Evolutionary conservation across 2,329 filamentous ascomycete genomes (phyloP).

Genomic region (Phyllosticta paracitricarpa): DNA sequence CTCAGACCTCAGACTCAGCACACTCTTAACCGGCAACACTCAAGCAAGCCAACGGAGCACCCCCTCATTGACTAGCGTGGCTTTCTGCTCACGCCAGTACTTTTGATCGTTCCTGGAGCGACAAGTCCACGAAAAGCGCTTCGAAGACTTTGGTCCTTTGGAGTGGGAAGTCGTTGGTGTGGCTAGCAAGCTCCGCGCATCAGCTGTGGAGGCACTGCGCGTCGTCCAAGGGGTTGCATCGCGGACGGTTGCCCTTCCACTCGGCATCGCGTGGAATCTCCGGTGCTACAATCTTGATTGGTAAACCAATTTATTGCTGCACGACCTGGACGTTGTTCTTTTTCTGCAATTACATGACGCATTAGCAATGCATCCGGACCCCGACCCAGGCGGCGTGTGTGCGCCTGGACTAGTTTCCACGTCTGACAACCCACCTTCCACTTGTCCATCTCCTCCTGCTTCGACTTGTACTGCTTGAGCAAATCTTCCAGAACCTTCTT

Average conservation of each 20-base stretch:
- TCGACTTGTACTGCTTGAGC: conserved; percentile 90
- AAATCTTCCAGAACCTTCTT: conserved; percentile 91
- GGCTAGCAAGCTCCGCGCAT: background rate
- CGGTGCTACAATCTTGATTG: background rate
- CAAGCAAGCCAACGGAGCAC: background rate
- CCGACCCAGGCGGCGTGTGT: background rate
- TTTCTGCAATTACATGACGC: conserved; percentile 45
- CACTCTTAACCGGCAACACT: background rate
- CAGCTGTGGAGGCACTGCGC: background rate
- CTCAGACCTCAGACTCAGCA: background rate
- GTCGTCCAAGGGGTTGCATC: background rate
- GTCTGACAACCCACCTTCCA: conserved; percentile 71
- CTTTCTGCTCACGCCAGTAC: background rate
- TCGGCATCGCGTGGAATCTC: background rate
- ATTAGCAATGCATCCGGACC: conserved; percentile 7
- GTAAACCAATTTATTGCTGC: conserved; percentile 49
- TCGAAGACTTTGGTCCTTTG: background rate
- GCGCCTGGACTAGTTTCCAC: background rate
- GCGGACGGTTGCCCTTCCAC: background rate
- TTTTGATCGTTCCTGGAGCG: background rate
- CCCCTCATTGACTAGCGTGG: background rate
- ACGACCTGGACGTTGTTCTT: conserved; percentile 86
- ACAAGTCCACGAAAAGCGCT: background rate
- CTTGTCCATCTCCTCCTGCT: conserved; percentile 90
- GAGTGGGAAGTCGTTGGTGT: background rate